Percentiles rank a stretch among this genome's conserved stretches.
phyloP scores from a whole-genome alignment of 2,329 filamentous ascomycete genomes.

The Fusarium kyushuense region DNA sequence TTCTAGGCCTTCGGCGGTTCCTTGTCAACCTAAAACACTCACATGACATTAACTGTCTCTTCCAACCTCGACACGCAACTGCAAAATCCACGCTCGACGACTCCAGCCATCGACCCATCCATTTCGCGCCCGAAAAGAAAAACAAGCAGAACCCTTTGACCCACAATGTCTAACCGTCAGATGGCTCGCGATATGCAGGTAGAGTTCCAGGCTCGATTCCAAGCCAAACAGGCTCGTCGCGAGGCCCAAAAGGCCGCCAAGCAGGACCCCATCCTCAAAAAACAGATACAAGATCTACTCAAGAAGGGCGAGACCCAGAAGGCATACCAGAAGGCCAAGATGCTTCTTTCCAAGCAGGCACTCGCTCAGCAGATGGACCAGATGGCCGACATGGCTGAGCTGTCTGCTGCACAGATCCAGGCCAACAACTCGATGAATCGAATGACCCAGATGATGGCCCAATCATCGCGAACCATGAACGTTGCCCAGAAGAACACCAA shows the following conservation, averaged over 20 bases:
- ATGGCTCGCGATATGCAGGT: constrained; percentile 71
- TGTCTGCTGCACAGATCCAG: constrained; percentile 71
- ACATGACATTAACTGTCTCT: constrained; percentile 41
- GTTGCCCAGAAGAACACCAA: constrained; percentile 69
- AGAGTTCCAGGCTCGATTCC: constrained; percentile 73
- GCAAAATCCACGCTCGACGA: constrained; percentile 1
- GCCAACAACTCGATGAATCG: constrained; percentile 74
- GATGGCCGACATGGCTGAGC: constrained; percentile 73
- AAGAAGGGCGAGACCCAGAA: constrained; percentile 74
- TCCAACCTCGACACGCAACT: constrained; percentile 1
- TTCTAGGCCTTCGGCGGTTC: constrained; percentile 42
- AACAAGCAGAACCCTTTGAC: background rate
- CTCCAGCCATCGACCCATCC: background rate
- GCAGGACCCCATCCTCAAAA: constrained; percentile 70
- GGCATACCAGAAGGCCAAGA: constrained; percentile 72
- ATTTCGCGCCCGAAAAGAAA: background rate
- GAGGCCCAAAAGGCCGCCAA: constrained; percentile 71
- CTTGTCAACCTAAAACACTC: constrained; percentile 38
- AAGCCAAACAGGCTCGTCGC: constrained; percentile 71
- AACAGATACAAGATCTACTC: constrained; percentile 72
- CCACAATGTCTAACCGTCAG: constrained; percentile 69
- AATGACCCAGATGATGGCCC: constrained; percentile 73
- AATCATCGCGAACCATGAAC: constrained; percentile 69
- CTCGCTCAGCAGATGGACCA: constrained; percentile 73
- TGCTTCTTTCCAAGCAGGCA: constrained; percentile 71